A percentile compares a stretch with the other conserved stretches of the same genome.
Conservation (phyloP, 148 eudicot genomes). For the Amaranthus hypochondriacus region DNA sequence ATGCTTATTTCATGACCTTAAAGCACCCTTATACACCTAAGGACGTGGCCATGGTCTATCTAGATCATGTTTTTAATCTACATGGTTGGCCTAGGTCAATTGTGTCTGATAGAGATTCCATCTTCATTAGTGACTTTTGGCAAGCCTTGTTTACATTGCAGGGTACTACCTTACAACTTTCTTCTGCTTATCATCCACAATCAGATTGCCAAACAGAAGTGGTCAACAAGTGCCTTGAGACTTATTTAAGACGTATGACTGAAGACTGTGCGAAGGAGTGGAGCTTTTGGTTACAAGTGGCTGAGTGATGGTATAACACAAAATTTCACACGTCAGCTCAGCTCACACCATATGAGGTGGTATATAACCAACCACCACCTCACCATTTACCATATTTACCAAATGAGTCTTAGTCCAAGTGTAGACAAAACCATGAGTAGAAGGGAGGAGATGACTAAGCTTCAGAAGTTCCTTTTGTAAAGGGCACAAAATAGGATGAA, state of each 20-base stretch:
- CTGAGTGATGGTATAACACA: conserved; percentile 13
- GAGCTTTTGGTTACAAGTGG: background rate
- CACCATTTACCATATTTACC: background rate
- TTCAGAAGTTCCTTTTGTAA: background rate
- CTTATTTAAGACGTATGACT: conserved; percentile 1
- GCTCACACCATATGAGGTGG: background rate
- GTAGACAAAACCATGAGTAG: background rate
- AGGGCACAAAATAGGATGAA: conserved; percentile 7
- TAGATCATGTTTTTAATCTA: background rate
- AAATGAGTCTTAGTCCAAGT: background rate
- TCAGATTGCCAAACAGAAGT: background rate
- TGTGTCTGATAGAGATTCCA: background rate
- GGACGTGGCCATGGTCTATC: background rate
- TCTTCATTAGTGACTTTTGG: background rate
- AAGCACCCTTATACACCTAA: background rate
- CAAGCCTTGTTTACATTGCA: background rate
- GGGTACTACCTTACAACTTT: no score
- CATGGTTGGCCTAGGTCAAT: background rate
- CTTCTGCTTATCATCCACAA: no score
- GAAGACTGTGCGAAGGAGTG: background rate
- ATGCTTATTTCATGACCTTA: background rate
- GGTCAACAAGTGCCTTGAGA: background rate
- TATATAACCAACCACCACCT: background rate
- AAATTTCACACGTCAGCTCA: background rate
- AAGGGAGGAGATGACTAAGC: background rate